Evolutionary conservation across 2,329 filamentous ascomycete species (phyloP), one percentile per base, ranked within the genome.

Genomic region (Monosporascus sp.): DNA sequence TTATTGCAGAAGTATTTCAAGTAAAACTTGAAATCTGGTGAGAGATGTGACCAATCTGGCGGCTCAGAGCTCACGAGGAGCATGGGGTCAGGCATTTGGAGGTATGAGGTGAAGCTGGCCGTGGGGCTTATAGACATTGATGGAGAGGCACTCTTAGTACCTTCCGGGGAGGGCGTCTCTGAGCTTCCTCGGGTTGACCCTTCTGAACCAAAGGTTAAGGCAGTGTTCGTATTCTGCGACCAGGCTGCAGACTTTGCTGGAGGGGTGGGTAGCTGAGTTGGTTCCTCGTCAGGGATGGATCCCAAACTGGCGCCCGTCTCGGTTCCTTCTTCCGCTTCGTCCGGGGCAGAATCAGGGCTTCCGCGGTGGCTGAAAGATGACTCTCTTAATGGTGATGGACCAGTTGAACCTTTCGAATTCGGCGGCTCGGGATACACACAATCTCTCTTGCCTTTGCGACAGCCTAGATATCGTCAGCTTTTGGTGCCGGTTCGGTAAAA

Each of bases 401-500:
- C 60, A 27, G 57, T 52, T 48, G 70, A 61, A 24, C 72, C 67
- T 57, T 77, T 80, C 39, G 73, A 62, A 9, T 73, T 68, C 47
- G 82, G 74, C 31, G 85, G 77, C 48, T 93, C 90, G 3, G 94
- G 93, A 68, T 97, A 99, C 54, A 88, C 79, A 69, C 94, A 99
- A 59, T 96, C 90, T 72, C 94, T 83, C 61, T 86, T 89, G 49
- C 93, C 94, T 72, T 97, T 99, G 62, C 85, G 87, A 71, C 94
- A 99, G 65, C 93, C 91, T 88, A 56, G 43, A 49, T 22, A 49
- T 51, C 39, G 63, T 70, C 57, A 70, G 68, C 57, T 43, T 45
- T 24, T 8, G 38, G 11, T 44, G 36, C 27, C 38, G 49, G 44
- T 52, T 50, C 50, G 41, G 44, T 38, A 48, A 51, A 51, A 50